Base-by-base conservation (phyloP, 805 yeast species). In the Phaffomyces thermotolerans region DNA sequence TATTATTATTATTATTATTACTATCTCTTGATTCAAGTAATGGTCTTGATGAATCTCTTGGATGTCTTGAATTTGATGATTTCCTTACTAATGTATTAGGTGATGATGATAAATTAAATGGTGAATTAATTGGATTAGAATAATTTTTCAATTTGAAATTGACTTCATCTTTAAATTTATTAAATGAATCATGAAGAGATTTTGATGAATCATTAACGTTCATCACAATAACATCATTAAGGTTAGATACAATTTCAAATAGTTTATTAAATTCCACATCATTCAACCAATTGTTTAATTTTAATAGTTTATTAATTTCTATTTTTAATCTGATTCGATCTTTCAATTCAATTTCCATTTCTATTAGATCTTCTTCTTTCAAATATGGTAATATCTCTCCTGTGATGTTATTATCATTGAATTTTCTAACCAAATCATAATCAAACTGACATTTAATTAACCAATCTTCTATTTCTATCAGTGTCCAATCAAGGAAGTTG, bases 331-430 rank as follows among this genome's bases (percentile, higher is more conserved):
- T 59, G 4, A 90, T 67, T 24, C 96, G 69, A 17, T 75, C 72
- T 27, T 73, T 72, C 29, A 84, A 58, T 30, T 48, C 44, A 1
- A 84, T 71, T 3, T 90, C 95, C 56, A 91, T 65, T 42, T 89
- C 96, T 47, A 71, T 68, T 36, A 90, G 73, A 57, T 88, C 93
- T 8, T 74, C 77, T 12, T 84, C 76, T 29, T 78, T 77, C 40
- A 90, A 66, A 48, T 77, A 80, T 2, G 86, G 79, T 41, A 91
- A 65, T 4, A 84, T 71, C 27, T 83, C 76, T 2, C 96, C 96
- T 4, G 82, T 78, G 40, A 86, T 76, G 52, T 79, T 79, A 61
- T 86, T 76, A 3, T 68, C 71, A 23, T 69, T 63, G 56, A 82
- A 80, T 29, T 39, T 44, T 18, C 48, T 32, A 4, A 54, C 44